Percentiles rank a stretch among this genome's conserved stretches.
phyloP scores from a whole-genome alignment of 176 grass and related monocot genomes.

The Saccharum spontaneum region DNA sequence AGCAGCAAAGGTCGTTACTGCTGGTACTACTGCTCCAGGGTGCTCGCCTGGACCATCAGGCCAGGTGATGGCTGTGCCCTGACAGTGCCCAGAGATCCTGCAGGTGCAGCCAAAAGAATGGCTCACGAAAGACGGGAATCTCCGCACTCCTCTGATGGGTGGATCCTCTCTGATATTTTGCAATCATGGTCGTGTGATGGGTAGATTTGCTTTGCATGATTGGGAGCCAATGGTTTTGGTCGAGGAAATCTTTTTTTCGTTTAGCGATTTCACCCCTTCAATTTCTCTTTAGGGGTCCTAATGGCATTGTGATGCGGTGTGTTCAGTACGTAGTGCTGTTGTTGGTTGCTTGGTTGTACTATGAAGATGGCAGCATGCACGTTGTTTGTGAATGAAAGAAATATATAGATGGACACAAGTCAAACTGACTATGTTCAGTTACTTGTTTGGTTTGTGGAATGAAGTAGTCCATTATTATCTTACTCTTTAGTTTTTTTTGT shows the following conservation, averaged over 20 bases:
- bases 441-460: no score
- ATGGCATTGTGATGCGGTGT: background rate
- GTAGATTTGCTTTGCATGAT: constrained; percentile 26
- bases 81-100: constrained; percentile 17
- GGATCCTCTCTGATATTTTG: constrained; percentile 2
- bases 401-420: no score
- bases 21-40: constrained; percentile 2
- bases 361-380: background rate
- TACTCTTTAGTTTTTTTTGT: no score
- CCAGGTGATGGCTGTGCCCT: background rate
- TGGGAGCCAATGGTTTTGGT: background rate
- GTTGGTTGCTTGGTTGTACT: background rate
- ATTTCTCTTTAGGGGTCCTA: background rate
- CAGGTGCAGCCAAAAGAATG: constrained; percentile 23
- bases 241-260: background rate
- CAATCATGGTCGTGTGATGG: constrained; percentile 8
- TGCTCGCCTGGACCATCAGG: background rate
- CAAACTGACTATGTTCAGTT: no score
- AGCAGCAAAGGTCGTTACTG: background rate
- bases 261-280: background rate
- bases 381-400: background rate
- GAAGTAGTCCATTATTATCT: no score
- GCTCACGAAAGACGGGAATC: constrained; percentile 34
- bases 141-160: background rate
- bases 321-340: background rate